Conservation (phyloP, 2,329 filamentous ascomycete species). For the Fusarium nodosum region DNA sequence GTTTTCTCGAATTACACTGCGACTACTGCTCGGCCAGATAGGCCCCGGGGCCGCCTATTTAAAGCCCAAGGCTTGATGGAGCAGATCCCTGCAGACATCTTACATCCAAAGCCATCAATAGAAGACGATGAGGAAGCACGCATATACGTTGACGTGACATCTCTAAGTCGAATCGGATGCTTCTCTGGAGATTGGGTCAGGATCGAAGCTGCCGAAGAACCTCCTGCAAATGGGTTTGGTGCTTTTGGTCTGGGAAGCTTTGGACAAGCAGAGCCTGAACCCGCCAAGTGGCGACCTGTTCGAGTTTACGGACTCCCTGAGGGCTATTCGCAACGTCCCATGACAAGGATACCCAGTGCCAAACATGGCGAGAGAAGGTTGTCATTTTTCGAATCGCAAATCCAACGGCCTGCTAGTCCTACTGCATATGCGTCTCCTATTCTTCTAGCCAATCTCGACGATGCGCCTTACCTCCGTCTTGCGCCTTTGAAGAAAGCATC, state of each 20-base stretch:
- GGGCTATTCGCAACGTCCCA: conserved; percentile 71
- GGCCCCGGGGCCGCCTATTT: conserved; percentile 82
- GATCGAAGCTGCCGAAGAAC: conserved; percentile 82
- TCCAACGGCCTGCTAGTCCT: conserved; percentile 70
- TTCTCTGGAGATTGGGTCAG: conserved; percentile 98
- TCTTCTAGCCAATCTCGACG: conserved; percentile 86
- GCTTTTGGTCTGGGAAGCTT: conserved; percentile 77
- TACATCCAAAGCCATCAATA: conserved; percentile 83
- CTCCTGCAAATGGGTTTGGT: conserved; percentile 75
- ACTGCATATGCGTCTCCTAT: conserved; percentile 85
- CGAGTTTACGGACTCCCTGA: conserved; percentile 92
- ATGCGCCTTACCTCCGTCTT: conserved; percentile 82
- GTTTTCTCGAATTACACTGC: conserved; percentile 91
- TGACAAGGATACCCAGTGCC: conserved; percentile 71
- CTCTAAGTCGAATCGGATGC: conserved; percentile 89
- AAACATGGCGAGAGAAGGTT: conserved; percentile 65
- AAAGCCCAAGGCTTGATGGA: conserved; percentile 82
- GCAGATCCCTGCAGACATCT: conserved; percentile 78
- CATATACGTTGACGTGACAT: conserved; percentile 89
- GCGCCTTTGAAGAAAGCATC: conserved; percentile 73
- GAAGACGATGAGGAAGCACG: conserved; percentile 90
- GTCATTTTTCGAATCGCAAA: conserved; percentile 78
- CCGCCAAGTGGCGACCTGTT: conserved; percentile 81
- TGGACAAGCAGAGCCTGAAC: conserved; percentile 65
- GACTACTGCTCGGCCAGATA: conserved; percentile 81